Evolutionary conservation across 148 eudicot species (phyloP).

Genomic region (Diospyros kaki): DNA sequence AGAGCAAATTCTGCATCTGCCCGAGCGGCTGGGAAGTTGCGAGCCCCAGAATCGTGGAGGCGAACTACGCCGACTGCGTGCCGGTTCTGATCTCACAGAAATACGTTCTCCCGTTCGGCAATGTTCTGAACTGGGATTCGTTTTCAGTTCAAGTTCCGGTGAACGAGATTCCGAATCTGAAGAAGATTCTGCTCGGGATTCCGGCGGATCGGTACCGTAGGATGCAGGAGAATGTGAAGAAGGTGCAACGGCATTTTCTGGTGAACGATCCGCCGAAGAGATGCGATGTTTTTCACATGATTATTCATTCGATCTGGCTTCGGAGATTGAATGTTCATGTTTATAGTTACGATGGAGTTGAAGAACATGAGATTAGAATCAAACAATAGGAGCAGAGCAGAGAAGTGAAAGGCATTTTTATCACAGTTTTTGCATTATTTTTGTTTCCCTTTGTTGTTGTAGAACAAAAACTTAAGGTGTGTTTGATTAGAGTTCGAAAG

Average conservation of each 20-base stretch:
- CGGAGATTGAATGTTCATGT: conserved; percentile 48
- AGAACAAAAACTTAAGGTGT: too few species aligned
- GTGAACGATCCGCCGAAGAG: conserved; percentile 37
- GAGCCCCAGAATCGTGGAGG: conserved; percentile 56
- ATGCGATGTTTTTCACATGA: conserved; percentile 56
- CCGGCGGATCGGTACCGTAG: conserved; percentile 32
- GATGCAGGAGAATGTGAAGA: conserved; percentile 43
- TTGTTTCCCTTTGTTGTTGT: too few species aligned
- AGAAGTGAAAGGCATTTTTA: too few species aligned
- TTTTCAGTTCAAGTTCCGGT: conserved; percentile 36
- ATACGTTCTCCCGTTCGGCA: conserved; percentile 47
- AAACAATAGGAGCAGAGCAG: too few species aligned
- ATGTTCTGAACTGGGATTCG: conserved; percentile 51
- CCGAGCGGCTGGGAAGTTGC: conserved; percentile 75
- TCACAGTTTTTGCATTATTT: too few species aligned
- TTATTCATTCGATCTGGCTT: conserved; percentile 62
- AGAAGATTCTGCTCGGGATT: conserved; percentile 40
- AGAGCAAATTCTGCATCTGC: conserved; percentile 48
- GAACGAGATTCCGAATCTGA: conserved; percentile 42
- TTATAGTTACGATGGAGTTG: not conserved
- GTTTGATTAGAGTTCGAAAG: too few species aligned
- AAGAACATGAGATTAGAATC: too few species aligned
- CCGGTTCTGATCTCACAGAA: conserved; percentile 48
- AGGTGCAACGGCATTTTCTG: conserved; percentile 53
- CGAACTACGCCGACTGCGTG: conserved; percentile 52